A percentile compares a stretch with the other conserved stretches of the same genome.
Evolutionary conservation across 306 rosid genomes (phyloP).

Genomic region (Castanea sativa): DNA sequence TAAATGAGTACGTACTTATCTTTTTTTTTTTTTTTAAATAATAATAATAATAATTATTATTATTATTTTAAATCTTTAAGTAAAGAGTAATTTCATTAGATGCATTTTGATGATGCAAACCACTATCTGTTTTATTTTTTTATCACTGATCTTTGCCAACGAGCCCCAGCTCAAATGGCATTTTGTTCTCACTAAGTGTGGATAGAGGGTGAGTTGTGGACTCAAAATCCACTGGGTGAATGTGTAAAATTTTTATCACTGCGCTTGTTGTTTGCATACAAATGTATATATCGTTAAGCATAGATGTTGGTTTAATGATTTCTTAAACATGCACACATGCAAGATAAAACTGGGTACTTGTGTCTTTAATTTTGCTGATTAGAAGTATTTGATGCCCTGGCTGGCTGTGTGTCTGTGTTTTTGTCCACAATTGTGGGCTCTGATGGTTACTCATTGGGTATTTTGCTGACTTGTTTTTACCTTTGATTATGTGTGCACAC

Average conservation of each 20-base stretch:
- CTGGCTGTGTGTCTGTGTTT: background rate
- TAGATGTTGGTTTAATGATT: background rate
- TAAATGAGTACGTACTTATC: too few relatives aligned
- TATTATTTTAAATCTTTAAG: too few relatives aligned
- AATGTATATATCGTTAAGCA: background rate
- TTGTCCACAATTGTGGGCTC: background rate
- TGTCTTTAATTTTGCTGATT: conserved; percentile 12
- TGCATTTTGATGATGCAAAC: too few relatives aligned
- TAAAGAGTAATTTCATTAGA: too few relatives aligned
- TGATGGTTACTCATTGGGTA: background rate
- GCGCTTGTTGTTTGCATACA: background rate
- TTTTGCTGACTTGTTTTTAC: background rate
- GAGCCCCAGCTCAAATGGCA: too few relatives aligned
- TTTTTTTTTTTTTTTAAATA: too few relatives aligned
- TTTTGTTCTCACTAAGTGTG: too few relatives aligned
- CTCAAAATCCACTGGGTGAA: too few relatives aligned
- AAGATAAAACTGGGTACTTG: background rate
- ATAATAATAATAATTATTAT: too few relatives aligned
- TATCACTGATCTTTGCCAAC: too few relatives aligned
- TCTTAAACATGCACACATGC: conserved; percentile 10
- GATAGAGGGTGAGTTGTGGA: too few relatives aligned
- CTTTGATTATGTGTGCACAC: background rate
- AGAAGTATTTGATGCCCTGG: conserved; percentile 2
- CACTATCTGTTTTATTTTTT: too few relatives aligned
- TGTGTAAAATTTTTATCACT: background rate